A percentile compares a stretch with the other conserved stretches of the same genome.
These are phyloP conservation scores for Colletotrichum siamense DNA, from an alignment of 2,329 filamentous ascomycete genomes.

Conservation along the genomic window DNA sequence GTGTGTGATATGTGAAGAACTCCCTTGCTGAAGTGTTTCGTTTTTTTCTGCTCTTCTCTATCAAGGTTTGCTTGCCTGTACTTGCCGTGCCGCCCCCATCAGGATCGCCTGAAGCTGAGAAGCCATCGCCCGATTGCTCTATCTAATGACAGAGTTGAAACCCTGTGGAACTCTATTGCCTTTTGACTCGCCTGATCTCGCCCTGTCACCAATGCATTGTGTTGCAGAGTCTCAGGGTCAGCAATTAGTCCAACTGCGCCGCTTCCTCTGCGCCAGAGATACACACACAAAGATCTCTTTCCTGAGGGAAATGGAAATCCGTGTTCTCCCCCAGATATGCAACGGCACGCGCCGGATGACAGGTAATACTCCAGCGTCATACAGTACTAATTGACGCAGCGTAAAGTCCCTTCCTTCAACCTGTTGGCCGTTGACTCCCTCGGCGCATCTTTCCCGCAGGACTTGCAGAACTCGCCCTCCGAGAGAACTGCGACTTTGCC, in stretches of 20 bases:
- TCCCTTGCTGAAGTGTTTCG: neutral
- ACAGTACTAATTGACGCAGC: neutral
- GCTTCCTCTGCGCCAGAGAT: neutral
- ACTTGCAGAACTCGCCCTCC: neutral
- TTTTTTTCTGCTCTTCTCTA: neutral
- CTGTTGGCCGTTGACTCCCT: neutral
- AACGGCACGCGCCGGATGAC: neutral
- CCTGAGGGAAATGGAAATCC: neutral
- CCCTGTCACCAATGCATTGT: neutral
- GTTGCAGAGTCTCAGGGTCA: neutral
- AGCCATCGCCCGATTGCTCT: neutral
- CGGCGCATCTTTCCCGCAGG: neutral
- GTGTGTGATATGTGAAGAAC: too few relatives aligned
- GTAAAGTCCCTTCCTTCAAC: neutral
- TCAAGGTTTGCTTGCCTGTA: neutral
- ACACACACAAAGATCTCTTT: neutral
- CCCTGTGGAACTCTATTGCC: neutral
- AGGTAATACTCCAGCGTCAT: neutral
- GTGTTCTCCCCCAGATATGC: neutral
- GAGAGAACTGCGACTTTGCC: neutral
- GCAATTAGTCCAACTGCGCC: neutral
- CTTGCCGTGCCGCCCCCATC: neutral
- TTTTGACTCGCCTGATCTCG: neutral
- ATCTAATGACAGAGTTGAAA: constrained; percentile 5
- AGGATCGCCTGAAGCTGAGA: neutral